phyloP scores from a whole-genome alignment of 2,329 filamentous ascomycete genomes.

The Helicocarpus griseus region DNA sequence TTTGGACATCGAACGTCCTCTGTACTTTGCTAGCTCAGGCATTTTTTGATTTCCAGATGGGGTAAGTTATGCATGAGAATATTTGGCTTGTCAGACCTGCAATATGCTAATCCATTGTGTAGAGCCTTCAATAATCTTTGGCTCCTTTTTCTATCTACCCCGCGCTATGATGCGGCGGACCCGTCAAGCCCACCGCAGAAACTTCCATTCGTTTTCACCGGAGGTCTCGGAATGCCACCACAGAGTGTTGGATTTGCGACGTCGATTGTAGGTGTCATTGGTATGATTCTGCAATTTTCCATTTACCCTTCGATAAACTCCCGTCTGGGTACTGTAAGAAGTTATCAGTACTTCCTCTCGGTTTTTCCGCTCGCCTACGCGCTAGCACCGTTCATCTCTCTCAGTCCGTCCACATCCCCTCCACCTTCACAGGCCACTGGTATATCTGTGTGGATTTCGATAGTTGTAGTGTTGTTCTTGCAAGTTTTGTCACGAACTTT shows the following conservation, averaged over 20 bases:
- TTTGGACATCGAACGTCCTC: conserved; percentile 48
- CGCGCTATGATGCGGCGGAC: conserved; percentile 42
- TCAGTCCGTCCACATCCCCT: conserved; percentile 50
- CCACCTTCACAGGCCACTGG: conserved; percentile 29
- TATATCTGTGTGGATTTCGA: conserved; percentile 53
- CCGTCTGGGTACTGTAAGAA: conserved; percentile 57
- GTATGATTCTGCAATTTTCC: conserved; percentile 60
- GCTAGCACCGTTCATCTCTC: conserved; percentile 60
- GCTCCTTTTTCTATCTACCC: conserved; percentile 68
- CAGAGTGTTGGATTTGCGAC: conserved; percentile 64
- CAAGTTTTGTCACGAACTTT: conserved; percentile 67
- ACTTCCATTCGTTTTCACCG: conserved; percentile 52
- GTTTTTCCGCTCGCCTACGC: conserved; percentile 64
- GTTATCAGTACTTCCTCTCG: conserved; percentile 57
- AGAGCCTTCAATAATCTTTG: conserved; percentile 68
- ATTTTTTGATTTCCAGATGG: conserved; percentile 64
- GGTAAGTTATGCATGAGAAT: conserved; percentile 16
- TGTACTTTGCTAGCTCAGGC: conserved; percentile 53
- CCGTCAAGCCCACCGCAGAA: conserved; percentile 32
- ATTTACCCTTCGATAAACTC: conserved; percentile 61
- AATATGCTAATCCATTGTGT: background rate
- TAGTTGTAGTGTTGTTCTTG: conserved; percentile 54
- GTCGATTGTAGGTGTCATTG: conserved; percentile 63
- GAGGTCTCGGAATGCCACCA: conserved; percentile 63
- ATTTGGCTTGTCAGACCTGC: background rate